Conservation (phyloP, 148 eudicot genomes). For the Chenopodium album region DNA sequence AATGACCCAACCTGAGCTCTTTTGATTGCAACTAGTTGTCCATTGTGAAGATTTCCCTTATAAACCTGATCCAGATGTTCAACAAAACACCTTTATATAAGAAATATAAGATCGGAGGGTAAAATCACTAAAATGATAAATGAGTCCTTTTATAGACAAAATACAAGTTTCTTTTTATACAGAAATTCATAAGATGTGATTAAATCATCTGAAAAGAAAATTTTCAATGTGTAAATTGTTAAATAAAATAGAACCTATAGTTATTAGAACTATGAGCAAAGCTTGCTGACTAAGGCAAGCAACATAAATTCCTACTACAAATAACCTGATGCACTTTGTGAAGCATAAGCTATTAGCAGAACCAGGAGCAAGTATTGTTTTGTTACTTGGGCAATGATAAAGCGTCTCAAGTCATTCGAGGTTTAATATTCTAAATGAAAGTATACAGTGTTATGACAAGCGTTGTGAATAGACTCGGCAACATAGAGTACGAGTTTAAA, state of each 20-base stretch:
- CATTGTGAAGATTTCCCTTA: constrained; percentile 61
- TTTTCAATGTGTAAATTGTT: background rate
- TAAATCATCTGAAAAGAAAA: background rate
- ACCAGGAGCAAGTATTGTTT: background rate
- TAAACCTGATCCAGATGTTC: constrained; percentile 49
- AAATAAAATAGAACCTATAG: too few relatives aligned
- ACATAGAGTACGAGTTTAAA: background rate
- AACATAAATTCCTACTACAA: background rate
- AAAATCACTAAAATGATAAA: too few relatives aligned
- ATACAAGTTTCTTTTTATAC: background rate
- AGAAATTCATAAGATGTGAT: background rate
- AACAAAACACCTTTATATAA: background rate
- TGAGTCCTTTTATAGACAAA: background rate
- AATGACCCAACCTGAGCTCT: constrained; percentile 71
- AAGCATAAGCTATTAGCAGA: background rate
- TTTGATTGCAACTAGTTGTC: constrained; percentile 75
- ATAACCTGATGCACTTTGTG: background rate
- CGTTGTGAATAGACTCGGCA: background rate
- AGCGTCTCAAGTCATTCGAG: background rate
- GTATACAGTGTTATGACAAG: background rate
- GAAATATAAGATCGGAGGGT: background rate
- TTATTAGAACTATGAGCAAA: background rate
- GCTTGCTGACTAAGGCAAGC: background rate
- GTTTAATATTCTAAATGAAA: background rate
- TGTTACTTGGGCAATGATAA: background rate